Conservation (phyloP, 202 grass and related monocot genomes). For the Musa balbisiana region DNA sequence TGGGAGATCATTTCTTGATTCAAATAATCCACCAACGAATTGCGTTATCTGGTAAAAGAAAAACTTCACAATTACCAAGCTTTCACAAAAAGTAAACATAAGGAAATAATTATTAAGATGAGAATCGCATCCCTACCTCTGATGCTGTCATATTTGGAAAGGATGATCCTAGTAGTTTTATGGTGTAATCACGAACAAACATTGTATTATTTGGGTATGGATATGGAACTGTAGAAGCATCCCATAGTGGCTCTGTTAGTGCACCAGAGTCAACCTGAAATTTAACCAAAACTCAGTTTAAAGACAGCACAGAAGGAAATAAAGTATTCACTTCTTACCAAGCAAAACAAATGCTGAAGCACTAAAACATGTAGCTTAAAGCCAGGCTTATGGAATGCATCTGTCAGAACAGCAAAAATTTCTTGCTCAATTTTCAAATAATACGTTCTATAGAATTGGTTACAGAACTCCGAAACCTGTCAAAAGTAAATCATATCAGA, state of each 20-base stretch:
- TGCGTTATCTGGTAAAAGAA: slow-evolving; percentile 52
- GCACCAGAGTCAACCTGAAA: slow-evolving; percentile 67
- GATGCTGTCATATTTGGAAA: slow-evolving; percentile 91
- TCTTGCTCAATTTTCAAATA: slow-evolving; percentile 97
- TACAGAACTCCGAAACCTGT: slow-evolving; percentile 86
- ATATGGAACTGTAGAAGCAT: slow-evolving; percentile 53
- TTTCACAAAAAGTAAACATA: neutral
- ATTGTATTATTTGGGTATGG: slow-evolving; percentile 86
- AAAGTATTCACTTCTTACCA: slow-evolving; percentile 37
- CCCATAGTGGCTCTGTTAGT: slow-evolving; percentile 87
- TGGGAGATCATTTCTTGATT: slow-evolving; percentile 78
- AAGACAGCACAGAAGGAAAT: slow-evolving; percentile 5
- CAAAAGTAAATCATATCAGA: slow-evolving; percentile 17
- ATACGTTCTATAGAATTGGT: slow-evolving; percentile 98
- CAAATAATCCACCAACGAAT: slow-evolving; percentile 84
- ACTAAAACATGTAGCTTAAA: slow-evolving; percentile 99
- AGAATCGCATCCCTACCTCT: slow-evolving; percentile 44
- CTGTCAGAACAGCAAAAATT: slow-evolving; percentile 93
- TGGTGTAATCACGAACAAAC: slow-evolving; percentile 94
- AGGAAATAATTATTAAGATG: neutral
- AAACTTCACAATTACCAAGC: neutral
- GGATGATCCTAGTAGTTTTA: slow-evolving; percentile 82
- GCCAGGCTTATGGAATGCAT: slow-evolving; percentile 96
- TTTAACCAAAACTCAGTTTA: slow-evolving; percentile 25
- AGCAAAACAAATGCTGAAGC: slow-evolving; percentile 86